Evolutionary conservation across 768 basidiomycete genomes (phyloP).

Genomic region (Leccinum olivaceopallidum): DNA sequence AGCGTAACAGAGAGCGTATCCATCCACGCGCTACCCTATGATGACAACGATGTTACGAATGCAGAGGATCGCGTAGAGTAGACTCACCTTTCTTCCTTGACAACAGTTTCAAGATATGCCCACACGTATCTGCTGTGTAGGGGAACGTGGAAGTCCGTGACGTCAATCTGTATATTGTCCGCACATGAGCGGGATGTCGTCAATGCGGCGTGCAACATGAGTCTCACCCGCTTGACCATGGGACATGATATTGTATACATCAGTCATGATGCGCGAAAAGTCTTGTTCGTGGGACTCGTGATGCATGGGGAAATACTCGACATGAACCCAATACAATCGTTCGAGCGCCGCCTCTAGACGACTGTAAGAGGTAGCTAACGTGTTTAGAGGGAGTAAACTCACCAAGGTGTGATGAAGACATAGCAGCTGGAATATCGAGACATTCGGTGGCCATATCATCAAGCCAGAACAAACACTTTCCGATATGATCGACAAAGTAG

Average conservation of each 20-base stretch:
- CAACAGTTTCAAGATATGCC: constrained; percentile 50
- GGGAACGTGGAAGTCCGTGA: constrained; percentile 62
- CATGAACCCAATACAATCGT: constrained; percentile 60
- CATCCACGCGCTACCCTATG: constrained; percentile 39
- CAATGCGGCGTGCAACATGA: neutral
- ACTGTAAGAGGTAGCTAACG: constrained; percentile 9
- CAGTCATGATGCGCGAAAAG: constrained; percentile 41
- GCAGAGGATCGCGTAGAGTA: neutral
- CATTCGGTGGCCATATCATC: constrained; percentile 43
- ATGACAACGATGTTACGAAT: neutral
- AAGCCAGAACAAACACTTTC: constrained; percentile 56
- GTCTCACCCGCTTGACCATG: constrained; percentile 55
- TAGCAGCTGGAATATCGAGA: constrained; percentile 44
- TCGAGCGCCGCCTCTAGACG: constrained; percentile 46
- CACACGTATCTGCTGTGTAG: constrained; percentile 48
- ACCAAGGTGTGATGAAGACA: constrained; percentile 57
- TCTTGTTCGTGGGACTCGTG: constrained; percentile 39
- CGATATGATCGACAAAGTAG: constrained; percentile 54
- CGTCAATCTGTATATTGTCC: constrained; percentile 54
- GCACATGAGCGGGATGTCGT: neutral
- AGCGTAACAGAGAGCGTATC: constrained; percentile 44
- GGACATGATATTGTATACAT: constrained; percentile 51
- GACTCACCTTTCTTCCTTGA: constrained; percentile 43
- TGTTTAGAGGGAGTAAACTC: constrained; percentile 20
- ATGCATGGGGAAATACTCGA: constrained; percentile 66